Percentiles rank a stretch among this genome's conserved stretches.
These are phyloP conservation scores for Diutina ranongensis DNA, from an alignment of 1,139 yeast genomes.

Conservation along the genomic window DNA sequence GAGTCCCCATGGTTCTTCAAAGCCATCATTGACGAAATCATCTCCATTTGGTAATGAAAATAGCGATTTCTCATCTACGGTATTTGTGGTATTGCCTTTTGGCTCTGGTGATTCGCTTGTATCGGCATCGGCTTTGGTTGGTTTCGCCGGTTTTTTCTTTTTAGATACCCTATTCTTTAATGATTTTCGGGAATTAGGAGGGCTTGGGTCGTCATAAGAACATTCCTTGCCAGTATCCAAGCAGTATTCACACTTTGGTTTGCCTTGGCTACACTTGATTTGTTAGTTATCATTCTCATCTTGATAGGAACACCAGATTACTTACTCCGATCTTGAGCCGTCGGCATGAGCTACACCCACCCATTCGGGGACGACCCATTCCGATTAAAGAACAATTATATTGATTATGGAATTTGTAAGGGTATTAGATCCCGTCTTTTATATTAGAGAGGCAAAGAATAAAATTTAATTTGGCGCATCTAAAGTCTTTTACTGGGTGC, in stretches of 20 bases:
- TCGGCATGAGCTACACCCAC: conserved; percentile 2
- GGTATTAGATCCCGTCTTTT: too few species aligned
- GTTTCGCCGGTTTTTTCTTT: neutral
- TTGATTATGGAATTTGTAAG: too few species aligned
- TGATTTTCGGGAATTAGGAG: too few species aligned
- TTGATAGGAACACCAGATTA: neutral
- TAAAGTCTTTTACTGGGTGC: too few species aligned
- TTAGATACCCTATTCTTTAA: neutral
- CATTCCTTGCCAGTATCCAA: neutral
- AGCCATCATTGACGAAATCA: neutral
- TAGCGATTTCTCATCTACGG: too few species aligned
- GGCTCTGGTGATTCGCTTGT: too few species aligned
- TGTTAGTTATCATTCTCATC: neutral
- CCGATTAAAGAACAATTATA: neutral
- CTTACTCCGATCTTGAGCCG: conserved; percentile 2
- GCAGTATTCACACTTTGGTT: conserved; percentile 2
- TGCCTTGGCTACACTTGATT: neutral
- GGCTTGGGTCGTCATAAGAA: neutral
- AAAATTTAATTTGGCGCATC: too few species aligned
- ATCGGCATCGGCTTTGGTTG: too few species aligned
- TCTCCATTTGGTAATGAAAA: too few species aligned
- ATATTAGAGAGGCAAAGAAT: too few species aligned
- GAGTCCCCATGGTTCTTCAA: neutral
- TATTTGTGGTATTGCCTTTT: too few species aligned
- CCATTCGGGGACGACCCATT: conserved; percentile 2